phyloP scores from a whole-genome alignment of 192 early-diverging fungal species.

The Lobulomyces angularis region DNA sequence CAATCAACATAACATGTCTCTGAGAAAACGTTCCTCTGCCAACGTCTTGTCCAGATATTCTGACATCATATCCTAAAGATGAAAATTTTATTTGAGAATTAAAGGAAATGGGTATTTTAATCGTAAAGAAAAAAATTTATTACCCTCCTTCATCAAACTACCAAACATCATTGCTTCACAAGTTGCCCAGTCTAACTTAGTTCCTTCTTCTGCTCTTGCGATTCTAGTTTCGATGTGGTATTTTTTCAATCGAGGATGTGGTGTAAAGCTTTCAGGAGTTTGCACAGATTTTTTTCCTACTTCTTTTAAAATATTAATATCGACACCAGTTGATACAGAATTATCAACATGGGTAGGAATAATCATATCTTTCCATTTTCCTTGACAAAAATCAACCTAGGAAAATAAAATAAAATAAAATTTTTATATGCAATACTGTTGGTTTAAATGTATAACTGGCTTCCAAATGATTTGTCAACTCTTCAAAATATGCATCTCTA shows the following conservation, averaged over 20 bases:
- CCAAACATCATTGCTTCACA: slow-evolving; percentile 88
- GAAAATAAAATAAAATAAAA: not conserved
- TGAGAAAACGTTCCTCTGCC: slow-evolving; percentile 97
- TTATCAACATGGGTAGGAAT: slow-evolving; percentile 46
- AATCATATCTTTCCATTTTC: slow-evolving; percentile 69
- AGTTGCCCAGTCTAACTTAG: slow-evolving; percentile 85
- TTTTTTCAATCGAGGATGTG: slow-evolving; percentile 73
- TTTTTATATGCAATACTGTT: slow-evolving; percentile 5
- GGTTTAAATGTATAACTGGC: slow-evolving; percentile 48
- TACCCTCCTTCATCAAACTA: slow-evolving; percentile 60
- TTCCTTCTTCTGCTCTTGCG: slow-evolving; percentile 53
- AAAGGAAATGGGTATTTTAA: not conserved
- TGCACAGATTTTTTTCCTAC: slow-evolving; percentile 73
- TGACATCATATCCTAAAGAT: slow-evolving; percentile 67
- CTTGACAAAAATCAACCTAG: slow-evolving; percentile 46
- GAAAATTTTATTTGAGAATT: not conserved
- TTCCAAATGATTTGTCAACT: slow-evolving; percentile 48
- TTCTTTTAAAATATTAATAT: slow-evolving; percentile 39
- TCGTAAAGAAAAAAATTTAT: not conserved
- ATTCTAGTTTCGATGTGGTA: slow-evolving; percentile 81
- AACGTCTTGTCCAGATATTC: slow-evolving; percentile 94
- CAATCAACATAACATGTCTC: slow-evolving; percentile 92
- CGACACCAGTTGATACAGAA: slow-evolving; percentile 46
- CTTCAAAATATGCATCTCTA: slow-evolving; percentile 41
- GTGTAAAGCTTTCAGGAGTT: slow-evolving; percentile 41